Percentiles rank a stretch among this genome's conserved stretches.
phyloP scores from a whole-genome alignment of 2,329 filamentous ascomycete genomes.

The Nemania sp. region DNA sequence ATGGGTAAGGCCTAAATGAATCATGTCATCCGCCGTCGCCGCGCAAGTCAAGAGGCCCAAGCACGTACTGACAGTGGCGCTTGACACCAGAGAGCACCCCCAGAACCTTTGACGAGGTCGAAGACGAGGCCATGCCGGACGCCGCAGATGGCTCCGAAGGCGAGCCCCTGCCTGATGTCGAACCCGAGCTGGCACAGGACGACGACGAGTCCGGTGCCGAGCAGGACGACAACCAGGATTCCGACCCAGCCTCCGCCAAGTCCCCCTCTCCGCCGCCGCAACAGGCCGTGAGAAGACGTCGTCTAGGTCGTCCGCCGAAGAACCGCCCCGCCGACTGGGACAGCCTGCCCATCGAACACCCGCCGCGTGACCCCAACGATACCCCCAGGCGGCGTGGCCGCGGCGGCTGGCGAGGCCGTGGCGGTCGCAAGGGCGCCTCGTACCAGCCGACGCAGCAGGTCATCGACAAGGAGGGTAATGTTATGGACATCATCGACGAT shows the following conservation, averaged over 20 bases:
- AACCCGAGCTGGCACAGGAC: conserved; percentile 48
- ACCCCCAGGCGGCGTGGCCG: conserved; percentile 68
- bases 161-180: conserved; percentile 30
- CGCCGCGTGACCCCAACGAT: conserved; percentile 56
- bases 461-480: conserved; percentile 91
- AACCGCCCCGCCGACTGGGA: conserved; percentile 83
- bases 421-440: conserved; percentile 68
- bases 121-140: conserved; percentile 58
- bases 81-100: conserved; percentile 52
- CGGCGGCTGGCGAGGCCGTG: conserved; percentile 72
- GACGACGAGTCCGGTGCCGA: conserved; percentile 44
- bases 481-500: conserved; percentile 87
- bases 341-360: conserved; percentile 57
- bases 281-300: conserved; percentile 71
- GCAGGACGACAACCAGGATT: conserved; percentile 41
- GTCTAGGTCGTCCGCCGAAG: conserved; percentile 85
- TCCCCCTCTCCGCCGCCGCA: conserved; percentile 61
- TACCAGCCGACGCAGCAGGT: conserved; percentile 81
- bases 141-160: conserved; percentile 45
- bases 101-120: conserved; percentile 53
- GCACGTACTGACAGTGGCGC: conserved; percentile 2
- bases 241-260: conserved; percentile 49
- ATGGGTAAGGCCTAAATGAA: conserved; percentile 42
- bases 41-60: background rate
- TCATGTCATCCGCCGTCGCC: background rate